Conservation (phyloP, 2,329 filamentous ascomycete genomes). For the Aspergillus sp. region DNA sequence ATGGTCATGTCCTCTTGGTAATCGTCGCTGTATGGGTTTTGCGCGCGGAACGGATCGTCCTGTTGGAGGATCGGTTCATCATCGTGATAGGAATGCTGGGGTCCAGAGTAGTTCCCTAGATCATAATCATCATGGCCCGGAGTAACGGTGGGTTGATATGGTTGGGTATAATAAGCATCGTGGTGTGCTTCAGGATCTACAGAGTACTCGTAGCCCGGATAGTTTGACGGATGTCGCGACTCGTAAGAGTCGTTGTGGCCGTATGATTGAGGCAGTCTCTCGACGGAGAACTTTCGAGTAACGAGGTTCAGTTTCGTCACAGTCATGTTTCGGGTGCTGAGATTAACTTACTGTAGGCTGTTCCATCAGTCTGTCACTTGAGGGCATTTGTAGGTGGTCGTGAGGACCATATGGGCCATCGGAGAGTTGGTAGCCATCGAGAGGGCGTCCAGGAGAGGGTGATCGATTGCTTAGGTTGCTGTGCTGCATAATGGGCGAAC, state of each 20-base stretch:
- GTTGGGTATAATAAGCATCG: slow-evolving; percentile 80
- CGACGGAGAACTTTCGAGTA: slow-evolving; percentile 63
- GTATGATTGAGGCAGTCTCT: slow-evolving; percentile 64
- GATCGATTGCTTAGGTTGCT: slow-evolving; percentile 58
- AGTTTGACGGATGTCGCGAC: slow-evolving; percentile 49
- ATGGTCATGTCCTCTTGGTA: slow-evolving; percentile 44
- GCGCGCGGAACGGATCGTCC: slow-evolving; percentile 62
- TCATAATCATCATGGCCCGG: slow-evolving; percentile 56
- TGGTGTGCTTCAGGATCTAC: slow-evolving; percentile 83
- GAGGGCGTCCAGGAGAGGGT: slow-evolving; percentile 74
- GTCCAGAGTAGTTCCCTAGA: slow-evolving; percentile 53
- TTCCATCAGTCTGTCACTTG: slow-evolving; percentile 72
- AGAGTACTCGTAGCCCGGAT: slow-evolving; percentile 66
- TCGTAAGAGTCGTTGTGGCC: slow-evolving; percentile 64
- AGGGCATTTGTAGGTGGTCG: slow-evolving; percentile 67
- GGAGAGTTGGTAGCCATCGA: slow-evolving; percentile 78
- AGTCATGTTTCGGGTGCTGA: neutral
- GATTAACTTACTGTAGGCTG: slow-evolving; percentile 72
- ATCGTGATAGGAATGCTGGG: slow-evolving; percentile 62
- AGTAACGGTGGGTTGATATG: slow-evolving; percentile 68
- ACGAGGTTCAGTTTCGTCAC: slow-evolving; percentile 10
- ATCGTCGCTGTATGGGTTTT: slow-evolving; percentile 52
- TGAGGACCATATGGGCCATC: slow-evolving; percentile 68
- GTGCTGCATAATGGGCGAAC: slow-evolving; percentile 51
- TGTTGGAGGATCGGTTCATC: slow-evolving; percentile 74